A percentile compares a stretch with the other conserved stretches of the same genome.
Evolutionary conservation across 2,329 filamentous ascomycete genomes (phyloP).

Genomic region (Ascocoryne sarcoides): DNA sequence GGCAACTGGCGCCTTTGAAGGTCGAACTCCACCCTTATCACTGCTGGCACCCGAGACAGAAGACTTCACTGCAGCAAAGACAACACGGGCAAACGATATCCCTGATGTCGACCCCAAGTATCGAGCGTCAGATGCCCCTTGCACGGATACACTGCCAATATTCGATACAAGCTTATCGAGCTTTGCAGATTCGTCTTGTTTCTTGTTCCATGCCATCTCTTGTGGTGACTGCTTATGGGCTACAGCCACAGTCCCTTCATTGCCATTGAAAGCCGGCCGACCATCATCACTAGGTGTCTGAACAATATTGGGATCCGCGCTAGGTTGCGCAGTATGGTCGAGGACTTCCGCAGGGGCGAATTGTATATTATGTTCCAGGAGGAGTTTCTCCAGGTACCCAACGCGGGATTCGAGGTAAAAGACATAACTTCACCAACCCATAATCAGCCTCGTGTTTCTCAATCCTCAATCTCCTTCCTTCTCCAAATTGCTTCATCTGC

Average conservation of each 20-base stretch:
- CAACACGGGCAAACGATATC: conserved; percentile 88
- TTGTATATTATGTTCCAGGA: conserved; percentile 58
- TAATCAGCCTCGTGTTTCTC: conserved; percentile 1
- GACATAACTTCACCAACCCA: conserved; percentile 57
- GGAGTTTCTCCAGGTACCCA: conserved; percentile 69
- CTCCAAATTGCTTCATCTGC: background rate
- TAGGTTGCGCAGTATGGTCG: conserved; percentile 45
- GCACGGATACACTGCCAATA: conserved; percentile 67
- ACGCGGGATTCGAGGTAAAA: conserved; percentile 88
- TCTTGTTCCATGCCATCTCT: conserved; percentile 29
- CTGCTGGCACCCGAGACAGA: conserved; percentile 56
- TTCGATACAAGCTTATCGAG: conserved; percentile 60
- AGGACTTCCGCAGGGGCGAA: conserved; percentile 67
- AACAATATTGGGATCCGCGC: conserved; percentile 22
- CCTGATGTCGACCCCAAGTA: conserved; percentile 80
- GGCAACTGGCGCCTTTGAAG: conserved; percentile 45
- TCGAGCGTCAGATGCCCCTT: conserved; percentile 68
- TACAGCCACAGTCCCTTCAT: conserved; percentile 7
- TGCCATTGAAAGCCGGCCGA: conserved; percentile 15
- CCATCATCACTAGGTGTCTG: conserved; percentile 27
- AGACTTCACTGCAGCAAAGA: conserved; percentile 84
- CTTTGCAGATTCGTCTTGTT: conserved; percentile 49
- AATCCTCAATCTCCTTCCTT: background rate
- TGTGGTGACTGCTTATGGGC: conserved; percentile 17
- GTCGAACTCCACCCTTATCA: conserved; percentile 53